Evolutionary conservation across 2,329 filamentous ascomycete species (phyloP).

Genomic region (Ophiostoma piceae): DNA sequence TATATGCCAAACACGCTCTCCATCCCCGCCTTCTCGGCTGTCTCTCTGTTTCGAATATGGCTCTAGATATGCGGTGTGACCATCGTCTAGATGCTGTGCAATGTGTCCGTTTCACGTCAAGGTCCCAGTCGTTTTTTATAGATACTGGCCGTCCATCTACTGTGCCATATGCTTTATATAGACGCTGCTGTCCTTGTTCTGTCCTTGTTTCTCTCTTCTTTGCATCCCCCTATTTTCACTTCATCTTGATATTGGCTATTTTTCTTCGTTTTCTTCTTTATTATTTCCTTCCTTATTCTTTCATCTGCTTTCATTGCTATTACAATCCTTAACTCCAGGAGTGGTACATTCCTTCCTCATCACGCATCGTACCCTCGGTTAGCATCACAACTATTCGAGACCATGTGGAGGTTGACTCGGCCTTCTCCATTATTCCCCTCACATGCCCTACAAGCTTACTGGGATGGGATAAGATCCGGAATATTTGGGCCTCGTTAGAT

Average conservation of each 20-base stretch:
- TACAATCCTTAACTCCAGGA: too few species aligned
- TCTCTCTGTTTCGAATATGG: not conserved
- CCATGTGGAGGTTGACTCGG: not conserved
- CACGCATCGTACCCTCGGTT: not conserved
- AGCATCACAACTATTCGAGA: not conserved
- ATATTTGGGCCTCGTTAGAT: not conserved
- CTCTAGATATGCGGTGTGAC: not conserved
- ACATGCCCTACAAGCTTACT: not conserved
- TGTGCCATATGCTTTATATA: too few species aligned
- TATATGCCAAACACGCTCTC: not conserved
- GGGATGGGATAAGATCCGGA: not conserved
- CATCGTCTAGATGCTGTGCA: not conserved
- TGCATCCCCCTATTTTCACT: too few species aligned
- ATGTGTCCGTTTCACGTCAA: not conserved
- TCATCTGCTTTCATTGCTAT: too few species aligned
- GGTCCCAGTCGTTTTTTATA: not conserved
- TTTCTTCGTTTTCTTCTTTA: too few species aligned
- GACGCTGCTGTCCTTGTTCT: too few species aligned
- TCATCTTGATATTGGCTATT: too few species aligned
- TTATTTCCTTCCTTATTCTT: too few species aligned
- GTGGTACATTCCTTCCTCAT: too few species aligned
- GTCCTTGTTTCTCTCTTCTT: too few species aligned
- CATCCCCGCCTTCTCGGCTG: not conserved
- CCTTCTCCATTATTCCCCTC: not conserved
- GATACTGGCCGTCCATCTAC: too few species aligned